Evolutionary conservation across 129 eudicot genomes (phyloP), one percentile per base, ranked within the genome.

Genomic region (Chrysanthemum lavandulifolium): DNA sequence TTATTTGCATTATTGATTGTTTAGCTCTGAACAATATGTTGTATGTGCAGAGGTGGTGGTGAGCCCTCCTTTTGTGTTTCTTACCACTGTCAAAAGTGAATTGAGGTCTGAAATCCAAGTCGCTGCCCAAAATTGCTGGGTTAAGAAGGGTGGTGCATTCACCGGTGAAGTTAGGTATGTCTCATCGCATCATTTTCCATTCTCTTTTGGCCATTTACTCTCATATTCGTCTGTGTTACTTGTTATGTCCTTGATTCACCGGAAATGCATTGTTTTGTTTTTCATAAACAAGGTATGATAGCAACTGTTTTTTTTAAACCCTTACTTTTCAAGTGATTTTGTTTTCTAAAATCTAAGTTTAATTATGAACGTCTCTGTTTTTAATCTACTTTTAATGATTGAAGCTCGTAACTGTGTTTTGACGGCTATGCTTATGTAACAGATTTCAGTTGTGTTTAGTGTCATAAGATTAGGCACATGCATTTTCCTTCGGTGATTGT

Each of bases 51-150:
- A 93, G 85, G 98, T 93, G 36, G 98, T 93, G 61, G 90, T 93
- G 74, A 89, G 95, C 77, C 98, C 98, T 57, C 95, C 98, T 56
- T 93, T 64, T 72, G 98, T 93, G 80, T 90, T 87, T 77, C 97
- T 93, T 72, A 82, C 95, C 23, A 1, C 81, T 55, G 96, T 87
- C 47, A 86, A 93, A 71, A 73, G 80, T 80, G 77, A 67, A 72
- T 71, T 93, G 85, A 84, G 95, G 71, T 81, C 97, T 53, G 97
- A 93, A 11, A 78, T 93, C 76, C 98, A 93, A 51, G 97, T 93
- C 56, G 97, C 97, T 0, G 98, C 98, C 55, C 98, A 93, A 72
- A 93, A 93, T 73, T 93, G 96, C 76, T 93, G 98, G 98, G 98
- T 93, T 33, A 85, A 86, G 87, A 93, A 93, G 61, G 97, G 98